Conservation (phyloP, 176 grass and related monocot genomes). For the Ensete ventricosum region DNA sequence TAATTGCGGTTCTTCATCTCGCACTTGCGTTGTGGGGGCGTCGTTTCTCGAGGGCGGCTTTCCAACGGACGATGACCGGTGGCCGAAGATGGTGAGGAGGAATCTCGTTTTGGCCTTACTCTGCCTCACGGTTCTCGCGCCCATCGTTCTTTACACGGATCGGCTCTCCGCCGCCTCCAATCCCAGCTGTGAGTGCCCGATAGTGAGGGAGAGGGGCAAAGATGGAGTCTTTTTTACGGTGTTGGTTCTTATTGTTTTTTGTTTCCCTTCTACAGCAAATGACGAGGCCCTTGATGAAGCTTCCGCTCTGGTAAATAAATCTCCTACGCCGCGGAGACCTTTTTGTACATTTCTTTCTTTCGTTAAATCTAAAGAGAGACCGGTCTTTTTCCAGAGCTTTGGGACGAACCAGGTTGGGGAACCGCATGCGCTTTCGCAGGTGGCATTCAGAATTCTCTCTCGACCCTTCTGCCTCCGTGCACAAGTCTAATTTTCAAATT, state of each 20-base stretch:
- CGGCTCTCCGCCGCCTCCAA: constrained; percentile 29
- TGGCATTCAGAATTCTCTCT: background rate
- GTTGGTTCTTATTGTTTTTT: too few relatives aligned
- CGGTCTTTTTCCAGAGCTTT: constrained; percentile 14
- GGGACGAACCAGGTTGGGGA: constrained; percentile 15
- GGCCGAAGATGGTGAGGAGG: constrained; percentile 24
- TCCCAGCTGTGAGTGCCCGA: constrained; percentile 22
- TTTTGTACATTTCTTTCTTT: background rate
- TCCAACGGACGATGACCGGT: background rate
- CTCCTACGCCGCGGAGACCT: background rate
- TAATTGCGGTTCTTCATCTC: background rate
- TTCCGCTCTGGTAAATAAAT: constrained; percentile 30
- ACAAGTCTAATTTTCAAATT: background rate
- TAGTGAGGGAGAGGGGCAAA: background rate
- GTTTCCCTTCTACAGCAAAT: constrained; percentile 19
- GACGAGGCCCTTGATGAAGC: constrained; percentile 19
- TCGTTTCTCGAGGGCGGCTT: background rate
- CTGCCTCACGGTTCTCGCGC: constrained; percentile 35
- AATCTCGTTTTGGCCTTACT: constrained; percentile 33
- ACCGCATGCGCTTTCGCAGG: constrained; percentile 26
- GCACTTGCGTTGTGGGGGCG: background rate
- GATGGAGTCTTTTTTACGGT: background rate
- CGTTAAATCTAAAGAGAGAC: background rate
- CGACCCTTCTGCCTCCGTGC: background rate
- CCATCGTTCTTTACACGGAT: constrained; percentile 43